Base-by-base conservation (phyloP, 148 eudicot genomes). In the Polygonum maritimum region DNA sequence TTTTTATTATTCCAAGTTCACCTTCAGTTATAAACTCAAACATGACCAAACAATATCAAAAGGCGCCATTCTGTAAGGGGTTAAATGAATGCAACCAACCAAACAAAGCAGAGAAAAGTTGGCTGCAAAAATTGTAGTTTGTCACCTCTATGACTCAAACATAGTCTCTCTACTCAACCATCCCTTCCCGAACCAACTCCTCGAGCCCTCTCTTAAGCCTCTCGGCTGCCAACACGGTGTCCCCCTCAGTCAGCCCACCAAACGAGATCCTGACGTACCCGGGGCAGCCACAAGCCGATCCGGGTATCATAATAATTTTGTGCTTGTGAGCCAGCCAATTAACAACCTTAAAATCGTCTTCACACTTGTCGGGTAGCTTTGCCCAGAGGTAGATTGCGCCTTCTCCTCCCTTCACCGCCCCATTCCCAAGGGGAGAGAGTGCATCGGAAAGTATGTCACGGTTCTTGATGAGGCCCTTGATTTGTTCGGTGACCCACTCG, bases 331-430 rank as follows among this genome's bases (percentile, higher is more conserved):
- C 99, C 14, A 95, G 85, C 99, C 99, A 95, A 31, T 85, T 84
- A 31, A 95, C 88, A 1, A 92, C 90, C 74, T 85, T 83, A 79
- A 85, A 87, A 80, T 92, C 99, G 9, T 91, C 82, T 2, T 47
- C 10, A 70, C 76, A 83, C 45, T 79, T 41, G 7, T 85, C 88
- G 0, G 99, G 99, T 40, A 95, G 97, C 84, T 85, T 90, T 15
- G 90, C 99, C 97, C 99, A 95, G 14, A 92, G 83, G 77, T 92
- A 95, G 19, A 95, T 95, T 5, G 99, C 98, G 5, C 98, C 98
- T 88, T 95, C 99, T 80, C 99, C 98, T 36, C 99, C 99, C 84
- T 85, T 88, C 57, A 96, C 91, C 0, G 92, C 79, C 48, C 81
- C 89, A 19, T 88, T 72, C 1, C 97, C 99, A 44, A 95, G 78